Base-by-base conservation (phyloP, 768 basidiomycete species). In the Auricularia cornea region DNA sequence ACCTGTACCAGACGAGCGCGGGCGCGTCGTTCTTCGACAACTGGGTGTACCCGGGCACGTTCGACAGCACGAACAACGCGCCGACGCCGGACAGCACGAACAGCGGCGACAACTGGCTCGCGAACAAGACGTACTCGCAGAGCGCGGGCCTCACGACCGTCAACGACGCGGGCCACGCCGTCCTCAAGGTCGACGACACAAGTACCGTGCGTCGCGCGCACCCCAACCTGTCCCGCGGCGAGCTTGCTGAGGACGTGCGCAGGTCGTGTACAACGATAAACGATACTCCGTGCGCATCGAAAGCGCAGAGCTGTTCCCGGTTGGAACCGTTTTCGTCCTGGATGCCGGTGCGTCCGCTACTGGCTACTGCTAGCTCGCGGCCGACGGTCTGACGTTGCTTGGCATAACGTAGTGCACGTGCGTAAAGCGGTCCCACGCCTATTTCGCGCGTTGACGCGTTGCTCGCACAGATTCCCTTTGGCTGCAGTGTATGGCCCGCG, bases 381-480 rank as follows among this genome's bases (percentile, higher is more conserved):
- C n/a, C n/a, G n/a, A n/a, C n/a, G n/a, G n/a, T n/a, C n/a, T n/a
- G n/a, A n/a, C n/a, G n/a, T n/a, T n/a, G n/a, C n/a, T n/a, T n/a
- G n/a, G n/a, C n/a, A n/a, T n/a, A n/a, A n/a, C n/a, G n/a, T 23
- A 48, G 44, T 48, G 20, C 44, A 48, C 23, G 44, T 48, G 10
- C 44, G 44, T 48, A 6, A 18, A 18, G 1, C 44, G 12, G 11
- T 14, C 6, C 44, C 10, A 12, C 44, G 10, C 44, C 11, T 6
- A 48, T 0, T 20, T 48, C 44, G 11, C 20, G 3, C 1, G 6
- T 23, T 18, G 12, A 48, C 44, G 5, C 8, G 3, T 23, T n/a
- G n/a, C n/a, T n/a, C n/a, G n/a, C n/a, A n/a, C n/a, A 48, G 44
- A 48, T 48, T 23, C 76, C 76, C 12, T 77, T 73, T 62, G 76